These are phyloP conservation scores for Amylocystis lapponica DNA, from an alignment of 768 basidiomycete genomes.

Conservation along the genomic window DNA sequence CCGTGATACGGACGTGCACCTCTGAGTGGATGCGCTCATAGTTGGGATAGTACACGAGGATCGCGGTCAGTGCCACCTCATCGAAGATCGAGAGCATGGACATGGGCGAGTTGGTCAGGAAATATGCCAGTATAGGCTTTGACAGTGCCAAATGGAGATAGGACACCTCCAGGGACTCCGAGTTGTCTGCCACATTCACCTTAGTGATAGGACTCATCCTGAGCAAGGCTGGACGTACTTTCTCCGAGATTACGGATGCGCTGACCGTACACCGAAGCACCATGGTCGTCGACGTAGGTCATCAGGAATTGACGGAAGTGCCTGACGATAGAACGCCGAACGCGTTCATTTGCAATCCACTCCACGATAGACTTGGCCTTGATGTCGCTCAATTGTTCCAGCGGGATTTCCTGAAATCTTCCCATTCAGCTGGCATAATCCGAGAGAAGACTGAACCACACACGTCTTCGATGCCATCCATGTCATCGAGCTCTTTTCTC, in stretches of 20 bases:
- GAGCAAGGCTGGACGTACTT: constrained; percentile 58
- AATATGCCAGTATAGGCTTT: constrained; percentile 95
- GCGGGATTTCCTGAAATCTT: constrained; percentile 75
- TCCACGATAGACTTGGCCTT: constrained; percentile 96
- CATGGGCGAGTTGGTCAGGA: constrained; percentile 90
- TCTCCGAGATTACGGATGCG: constrained; percentile 92
- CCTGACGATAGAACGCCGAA: constrained; percentile 81
- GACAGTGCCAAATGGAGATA: constrained; percentile 91
- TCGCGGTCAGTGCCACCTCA: constrained; percentile 89
- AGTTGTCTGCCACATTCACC: constrained; percentile 90
- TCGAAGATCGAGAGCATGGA: constrained; percentile 94
- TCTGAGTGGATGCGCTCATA: constrained; percentile 98
- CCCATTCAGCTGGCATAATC: not conserved
- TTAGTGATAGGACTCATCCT: too few relatives aligned
- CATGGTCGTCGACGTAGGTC: constrained; percentile 91
- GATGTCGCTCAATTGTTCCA: constrained; percentile 96
- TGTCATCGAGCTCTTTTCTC: constrained; percentile 81
- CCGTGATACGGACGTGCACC: constrained; percentile 94
- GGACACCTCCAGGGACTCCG: constrained; percentile 96
- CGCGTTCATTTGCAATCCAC: constrained; percentile 93
- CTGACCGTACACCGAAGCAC: constrained; percentile 90
- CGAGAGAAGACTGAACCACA: constrained; percentile 24
- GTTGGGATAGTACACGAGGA: constrained; percentile 91
- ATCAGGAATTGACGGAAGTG: constrained; percentile 95
- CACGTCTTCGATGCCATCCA: constrained; percentile 85